Percentiles rank a stretch among this genome's conserved stretches.
Conservation (phyloP, 192 early-diverging fungal species). For the Paraglomus occultum region DNA sequence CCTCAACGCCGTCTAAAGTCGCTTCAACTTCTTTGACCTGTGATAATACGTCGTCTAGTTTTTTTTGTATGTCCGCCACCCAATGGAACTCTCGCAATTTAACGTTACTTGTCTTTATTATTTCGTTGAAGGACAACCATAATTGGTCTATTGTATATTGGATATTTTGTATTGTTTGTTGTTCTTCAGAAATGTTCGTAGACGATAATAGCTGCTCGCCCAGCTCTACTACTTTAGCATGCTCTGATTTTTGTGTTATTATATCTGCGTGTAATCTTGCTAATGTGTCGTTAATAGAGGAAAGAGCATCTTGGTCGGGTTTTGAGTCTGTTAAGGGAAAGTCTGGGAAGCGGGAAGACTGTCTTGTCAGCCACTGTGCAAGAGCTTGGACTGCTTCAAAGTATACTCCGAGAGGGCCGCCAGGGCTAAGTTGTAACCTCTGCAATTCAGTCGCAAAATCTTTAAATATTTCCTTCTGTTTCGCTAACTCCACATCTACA, state of each 20-base stretch:
- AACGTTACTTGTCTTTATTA: slow-evolving; percentile 15
- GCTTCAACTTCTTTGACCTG: slow-evolving; percentile 29
- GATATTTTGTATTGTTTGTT: not conserved
- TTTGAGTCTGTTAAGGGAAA: not conserved
- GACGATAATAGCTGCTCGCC: slow-evolving; percentile 1
- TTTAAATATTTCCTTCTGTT: slow-evolving; percentile 18
- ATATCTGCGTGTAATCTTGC: slow-evolving; percentile 9
- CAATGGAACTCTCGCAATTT: slow-evolving; percentile 27
- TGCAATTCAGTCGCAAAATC: not conserved
- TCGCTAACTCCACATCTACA: slow-evolving; percentile 18
- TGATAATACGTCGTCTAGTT: slow-evolving; percentile 12
- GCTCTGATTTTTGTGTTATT: slow-evolving; percentile 19
- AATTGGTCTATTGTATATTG: not conserved
- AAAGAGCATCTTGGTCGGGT: slow-evolving; percentile 11
- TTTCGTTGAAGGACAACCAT: slow-evolving; percentile 9
- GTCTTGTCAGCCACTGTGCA: slow-evolving; percentile 6
- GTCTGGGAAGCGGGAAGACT: not conserved
- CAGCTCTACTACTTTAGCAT: slow-evolving; percentile 1
- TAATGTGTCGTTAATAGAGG: not conserved
- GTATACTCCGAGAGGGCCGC: slow-evolving; percentile 31
- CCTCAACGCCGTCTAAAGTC: slow-evolving; percentile 26
- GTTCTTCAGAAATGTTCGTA: not conserved
- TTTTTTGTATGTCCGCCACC: slow-evolving; percentile 9
- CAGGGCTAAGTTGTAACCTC: slow-evolving; percentile 4
- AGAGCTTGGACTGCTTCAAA: slow-evolving; percentile 17